phyloP scores from a whole-genome alignment of 2,329 filamentous ascomycete genomes.

The Colletotrichum orbiculare region DNA sequence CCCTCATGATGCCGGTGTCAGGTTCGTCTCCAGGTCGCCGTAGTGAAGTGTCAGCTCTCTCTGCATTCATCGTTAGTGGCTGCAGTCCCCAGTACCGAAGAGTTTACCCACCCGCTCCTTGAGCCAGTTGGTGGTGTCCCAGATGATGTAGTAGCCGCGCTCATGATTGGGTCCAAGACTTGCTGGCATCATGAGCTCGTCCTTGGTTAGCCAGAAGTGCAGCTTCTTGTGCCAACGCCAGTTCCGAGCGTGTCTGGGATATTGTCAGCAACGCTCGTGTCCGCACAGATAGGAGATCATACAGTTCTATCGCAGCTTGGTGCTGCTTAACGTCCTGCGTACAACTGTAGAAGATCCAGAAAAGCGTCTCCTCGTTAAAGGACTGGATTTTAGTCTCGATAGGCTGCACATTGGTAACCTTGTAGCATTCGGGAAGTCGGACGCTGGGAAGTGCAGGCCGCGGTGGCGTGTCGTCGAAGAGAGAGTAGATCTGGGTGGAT shows the following conservation, averaged over 20 bases:
- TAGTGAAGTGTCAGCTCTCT: constrained; percentile 71
- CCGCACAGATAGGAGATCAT: constrained; percentile 42
- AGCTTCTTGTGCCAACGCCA: constrained; percentile 78
- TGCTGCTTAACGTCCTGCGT: constrained; percentile 72
- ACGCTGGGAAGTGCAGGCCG: constrained; percentile 68
- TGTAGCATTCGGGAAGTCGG: constrained; percentile 73
- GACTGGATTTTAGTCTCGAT: constrained; percentile 73
- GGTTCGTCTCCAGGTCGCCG: constrained; percentile 67
- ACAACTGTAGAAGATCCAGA: constrained; percentile 78
- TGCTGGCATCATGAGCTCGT: constrained; percentile 73
- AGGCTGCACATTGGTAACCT: constrained; percentile 72
- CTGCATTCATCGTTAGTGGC: constrained; percentile 47
- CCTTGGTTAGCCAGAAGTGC: constrained; percentile 75
- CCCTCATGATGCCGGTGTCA: constrained; percentile 30
- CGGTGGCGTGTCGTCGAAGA: constrained; percentile 70
- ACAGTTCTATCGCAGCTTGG: constrained; percentile 72
- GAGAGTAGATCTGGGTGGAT: constrained; percentile 69
- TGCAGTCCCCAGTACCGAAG: background rate
- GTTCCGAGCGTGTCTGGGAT: constrained; percentile 54
- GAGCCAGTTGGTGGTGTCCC: constrained; percentile 71
- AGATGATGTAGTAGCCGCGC: constrained; percentile 74
- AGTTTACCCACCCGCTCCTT: constrained; percentile 67
- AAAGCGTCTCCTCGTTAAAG: constrained; percentile 76
- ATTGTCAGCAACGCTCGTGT: background rate
- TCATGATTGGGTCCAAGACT: constrained; percentile 68